Conservation (phyloP, 345 rosid species). For the Dipteronia sinensis region DNA sequence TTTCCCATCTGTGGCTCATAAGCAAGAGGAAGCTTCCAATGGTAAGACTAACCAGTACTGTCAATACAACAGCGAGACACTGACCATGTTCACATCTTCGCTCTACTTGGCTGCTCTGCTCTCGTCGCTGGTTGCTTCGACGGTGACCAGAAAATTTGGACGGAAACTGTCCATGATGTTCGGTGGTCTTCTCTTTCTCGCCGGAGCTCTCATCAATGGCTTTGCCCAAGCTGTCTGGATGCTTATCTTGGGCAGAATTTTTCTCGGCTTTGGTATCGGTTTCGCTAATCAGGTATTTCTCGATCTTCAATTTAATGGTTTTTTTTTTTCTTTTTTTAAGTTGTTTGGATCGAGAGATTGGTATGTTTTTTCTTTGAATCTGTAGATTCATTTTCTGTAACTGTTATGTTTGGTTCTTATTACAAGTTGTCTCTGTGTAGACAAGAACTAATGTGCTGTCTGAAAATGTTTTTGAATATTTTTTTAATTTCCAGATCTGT, state of each 20-base stretch:
- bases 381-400: not conserved
- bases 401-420: slow-evolving; percentile 17
- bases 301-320: not conserved
- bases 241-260: slow-evolving; percentile 84
- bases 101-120: slow-evolving; percentile 83
- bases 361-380: not conserved
- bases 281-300: slow-evolving; percentile 90
- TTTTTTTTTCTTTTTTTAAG: not conserved
- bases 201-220: slow-evolving; percentile 88
- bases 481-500: slow-evolving; percentile 18
- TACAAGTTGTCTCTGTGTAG: not conserved
- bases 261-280: slow-evolving; percentile 96
- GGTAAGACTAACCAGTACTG: slow-evolving; percentile 77
- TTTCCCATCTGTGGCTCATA: slow-evolving; percentile 64
- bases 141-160: slow-evolving; percentile 74
- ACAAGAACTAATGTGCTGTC: slow-evolving; percentile 10
- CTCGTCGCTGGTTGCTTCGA: slow-evolving; percentile 78
- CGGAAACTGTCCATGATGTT: slow-evolving; percentile 83
- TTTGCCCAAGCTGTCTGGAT: slow-evolving; percentile 78
- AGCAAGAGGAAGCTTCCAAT: slow-evolving; percentile 30
- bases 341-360: slow-evolving; percentile 20
- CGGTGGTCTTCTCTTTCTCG: slow-evolving; percentile 80
- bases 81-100: slow-evolving; percentile 93
- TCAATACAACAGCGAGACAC: slow-evolving; percentile 62
- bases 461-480: not conserved